Conservation (phyloP, 192 early-diverging fungal genomes). For the Rhizoclosmatium globosum region DNA sequence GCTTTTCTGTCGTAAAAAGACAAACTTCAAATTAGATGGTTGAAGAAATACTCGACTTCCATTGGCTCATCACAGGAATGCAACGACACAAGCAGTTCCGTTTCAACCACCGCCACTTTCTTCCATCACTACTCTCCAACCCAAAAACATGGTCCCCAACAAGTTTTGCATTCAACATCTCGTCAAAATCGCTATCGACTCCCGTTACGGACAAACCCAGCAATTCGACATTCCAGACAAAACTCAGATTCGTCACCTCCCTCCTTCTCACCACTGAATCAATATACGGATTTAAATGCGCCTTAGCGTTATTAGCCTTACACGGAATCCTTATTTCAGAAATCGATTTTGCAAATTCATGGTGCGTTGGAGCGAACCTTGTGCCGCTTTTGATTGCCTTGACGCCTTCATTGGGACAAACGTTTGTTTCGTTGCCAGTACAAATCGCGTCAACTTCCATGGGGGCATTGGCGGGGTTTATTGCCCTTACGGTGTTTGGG, state of each 20-base stretch:
- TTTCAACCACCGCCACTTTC: background rate
- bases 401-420: constrained; percentile 22
- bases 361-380: background rate
- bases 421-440: background rate
- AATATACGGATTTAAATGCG: constrained; percentile 23
- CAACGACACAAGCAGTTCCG: background rate
- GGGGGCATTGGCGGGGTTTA: background rate
- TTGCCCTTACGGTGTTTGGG: background rate
- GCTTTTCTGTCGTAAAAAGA: too few species aligned
- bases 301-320: background rate
- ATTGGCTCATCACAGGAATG: background rate
- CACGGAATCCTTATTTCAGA: background rate
- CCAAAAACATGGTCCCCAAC: constrained; percentile 4
- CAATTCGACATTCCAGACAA: too few species aligned
- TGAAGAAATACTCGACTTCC: background rate
- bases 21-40: background rate
- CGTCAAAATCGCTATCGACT: background rate
- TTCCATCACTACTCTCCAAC: background rate
- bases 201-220: too few species aligned
- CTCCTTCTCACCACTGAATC: background rate
- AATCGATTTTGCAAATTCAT: background rate
- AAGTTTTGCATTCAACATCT: background rate
- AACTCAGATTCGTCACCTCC: too few species aligned
- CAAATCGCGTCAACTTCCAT: constrained; percentile 18
- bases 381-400: constrained; percentile 15